Conservation (phyloP, 805 yeast species). For the Yamadazyma akitaensis region DNA sequence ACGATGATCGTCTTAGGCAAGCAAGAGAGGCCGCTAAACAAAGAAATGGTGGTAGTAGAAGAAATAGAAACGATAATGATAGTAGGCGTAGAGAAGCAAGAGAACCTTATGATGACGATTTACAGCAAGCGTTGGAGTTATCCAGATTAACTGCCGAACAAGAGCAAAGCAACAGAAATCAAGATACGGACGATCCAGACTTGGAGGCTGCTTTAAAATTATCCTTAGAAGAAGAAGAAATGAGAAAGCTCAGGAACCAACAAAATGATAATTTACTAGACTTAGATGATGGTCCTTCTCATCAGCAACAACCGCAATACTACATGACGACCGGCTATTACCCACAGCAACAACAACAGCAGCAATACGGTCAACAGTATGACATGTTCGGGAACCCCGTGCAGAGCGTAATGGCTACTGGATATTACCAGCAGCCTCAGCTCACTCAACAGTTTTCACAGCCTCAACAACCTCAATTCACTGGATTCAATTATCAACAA, state of each 20-base stretch:
- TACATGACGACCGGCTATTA: constrained; percentile 51
- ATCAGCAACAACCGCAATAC: constrained; percentile 15
- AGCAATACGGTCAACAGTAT: constrained; percentile 36
- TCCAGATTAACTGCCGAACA: constrained; percentile 80
- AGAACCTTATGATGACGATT: constrained; percentile 63
- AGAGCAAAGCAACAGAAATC: constrained; percentile 53
- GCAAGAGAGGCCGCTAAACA: constrained; percentile 54
- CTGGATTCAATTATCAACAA: constrained; percentile 29
- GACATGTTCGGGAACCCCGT: constrained; percentile 71
- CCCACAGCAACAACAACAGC: constrained; percentile 20
- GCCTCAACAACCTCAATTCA: constrained; percentile 27
- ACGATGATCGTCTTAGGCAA: constrained; percentile 72
- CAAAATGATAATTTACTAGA: constrained; percentile 52
- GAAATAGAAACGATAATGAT: constrained; percentile 10
- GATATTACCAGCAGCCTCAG: constrained; percentile 40
- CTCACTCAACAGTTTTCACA: constrained; percentile 24
- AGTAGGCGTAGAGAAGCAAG: background rate
- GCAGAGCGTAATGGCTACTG: constrained; percentile 52
- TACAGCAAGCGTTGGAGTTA: constrained; percentile 76
- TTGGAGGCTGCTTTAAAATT: constrained; percentile 66
- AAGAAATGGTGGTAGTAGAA: constrained; percentile 19
- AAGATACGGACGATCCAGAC: constrained; percentile 53
- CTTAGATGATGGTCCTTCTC: constrained; percentile 40
- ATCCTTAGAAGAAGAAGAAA: constrained; percentile 74
- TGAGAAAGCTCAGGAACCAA: constrained; percentile 45